Conservation (phyloP, 1,284 basidiomycete genomes). For the Crucibulum cyathiforme region DNA sequence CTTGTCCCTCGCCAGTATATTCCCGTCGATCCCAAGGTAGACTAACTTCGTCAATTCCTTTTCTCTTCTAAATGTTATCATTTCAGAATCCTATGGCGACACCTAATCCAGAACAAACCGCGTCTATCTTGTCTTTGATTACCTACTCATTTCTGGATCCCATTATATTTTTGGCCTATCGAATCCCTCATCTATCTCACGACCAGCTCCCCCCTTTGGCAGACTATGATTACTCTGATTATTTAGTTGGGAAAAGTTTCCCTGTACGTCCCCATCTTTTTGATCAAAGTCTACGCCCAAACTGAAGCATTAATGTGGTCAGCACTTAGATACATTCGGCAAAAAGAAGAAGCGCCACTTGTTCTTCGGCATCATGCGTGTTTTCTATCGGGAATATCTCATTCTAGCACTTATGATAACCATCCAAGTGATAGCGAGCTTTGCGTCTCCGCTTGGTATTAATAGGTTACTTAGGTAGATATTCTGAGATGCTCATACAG, state of each 20-base stretch:
- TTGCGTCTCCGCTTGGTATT: conserved; percentile 56
- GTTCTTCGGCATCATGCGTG: not conserved
- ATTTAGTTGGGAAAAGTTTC: conserved; percentile 44
- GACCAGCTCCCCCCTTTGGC: conserved; percentile 61
- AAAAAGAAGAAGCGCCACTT: not conserved
- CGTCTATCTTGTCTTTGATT: conserved; percentile 59
- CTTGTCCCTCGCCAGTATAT: conserved; percentile 49
- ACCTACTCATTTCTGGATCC: conserved; percentile 66
- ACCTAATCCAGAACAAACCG: conserved; percentile 72
- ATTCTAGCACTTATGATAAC: conserved; percentile 39
- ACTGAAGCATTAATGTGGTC: not conserved
- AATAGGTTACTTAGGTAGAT: conserved; percentile 35
- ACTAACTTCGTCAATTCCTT: not conserved
- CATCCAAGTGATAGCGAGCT: conserved; percentile 38
- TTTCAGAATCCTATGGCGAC: conserved; percentile 46
- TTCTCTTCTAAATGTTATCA: conserved; percentile 2
- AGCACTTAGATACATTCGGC: conserved; percentile 50
- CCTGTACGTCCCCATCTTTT: conserved; percentile 30
- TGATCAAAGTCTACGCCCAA: not conserved
- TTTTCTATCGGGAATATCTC: conserved; percentile 36
- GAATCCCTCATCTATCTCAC: conserved; percentile 47
- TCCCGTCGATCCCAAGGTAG: conserved; percentile 51
- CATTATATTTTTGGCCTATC: conserved; percentile 53
- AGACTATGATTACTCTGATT: conserved; percentile 57
- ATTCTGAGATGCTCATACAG: not conserved